Base-by-base conservation (phyloP, 2,329 filamentous ascomycete genomes). In the Herpotrichia juniperi region DNA sequence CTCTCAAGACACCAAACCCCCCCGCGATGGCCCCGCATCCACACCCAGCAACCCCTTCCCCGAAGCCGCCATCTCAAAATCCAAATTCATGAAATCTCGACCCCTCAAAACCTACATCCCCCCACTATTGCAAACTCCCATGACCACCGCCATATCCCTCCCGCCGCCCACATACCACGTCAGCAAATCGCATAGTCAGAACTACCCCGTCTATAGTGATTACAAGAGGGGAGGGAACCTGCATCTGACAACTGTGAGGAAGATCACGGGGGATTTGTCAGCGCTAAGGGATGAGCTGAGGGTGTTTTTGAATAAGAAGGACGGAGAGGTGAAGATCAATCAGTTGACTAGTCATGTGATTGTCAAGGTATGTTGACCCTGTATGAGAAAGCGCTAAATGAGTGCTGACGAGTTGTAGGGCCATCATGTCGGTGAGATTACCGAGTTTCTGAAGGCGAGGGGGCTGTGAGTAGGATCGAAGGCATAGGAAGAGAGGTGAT, bases 141-240 rank as follows among this genome's bases (percentile, higher is more conserved):
- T 17, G 57, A 16, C 48, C 40, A 47, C 30, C n/a, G 31, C 37
- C 19, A 24, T 63, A 6, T 39, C 56, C 11, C 58, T 66, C 14
- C 53, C 63, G 0, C 65, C 70, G 14, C 62, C 64, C 9, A 82
- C 84, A 10, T 96, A 92, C 78, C 82, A 87, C 64, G 82, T 97
- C 58, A 79, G 80, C 46, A 87, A 91, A 56, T 93, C 91, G 2
- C 77, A 80, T 1, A 87, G 84, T 31, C 83, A 86, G 42, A 85
- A 91, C 59, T 78, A 94, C 2, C 86, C 91, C 21, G 83, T 97
- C 39, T 99, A 97, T 76, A 79, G 86, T 14, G 80, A 86, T 59
- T 79, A 76, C 58, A 93, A 90, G 77, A 81, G 85, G 11, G 91
- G 91, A 46, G 90, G 91, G 12, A 94, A 90, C 59, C 81, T 87